phyloP scores from a whole-genome alignment of 768 basidiomycete genomes.

The Coprinellus micaceus region DNA sequence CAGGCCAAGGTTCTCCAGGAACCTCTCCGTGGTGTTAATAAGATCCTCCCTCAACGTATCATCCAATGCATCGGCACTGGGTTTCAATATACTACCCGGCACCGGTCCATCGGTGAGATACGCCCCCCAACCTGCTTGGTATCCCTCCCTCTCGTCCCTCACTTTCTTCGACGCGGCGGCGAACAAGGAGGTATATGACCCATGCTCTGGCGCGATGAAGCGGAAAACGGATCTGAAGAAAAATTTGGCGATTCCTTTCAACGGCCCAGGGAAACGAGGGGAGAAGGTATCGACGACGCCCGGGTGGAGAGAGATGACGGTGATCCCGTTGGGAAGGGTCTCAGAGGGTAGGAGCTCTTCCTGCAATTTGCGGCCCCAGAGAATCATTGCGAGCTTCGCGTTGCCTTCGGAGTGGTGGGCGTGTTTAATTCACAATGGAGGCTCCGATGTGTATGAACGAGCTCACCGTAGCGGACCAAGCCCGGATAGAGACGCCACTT shows the following conservation, averaged over 20 bases:
- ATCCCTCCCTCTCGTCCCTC: conserved; percentile 17
- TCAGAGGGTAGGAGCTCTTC: conserved; percentile 18
- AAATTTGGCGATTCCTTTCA: conserved; percentile 10
- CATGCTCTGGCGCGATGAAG: conserved; percentile 22
- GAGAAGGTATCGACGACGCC: conserved; percentile 32
- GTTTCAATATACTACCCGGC: conserved; percentile 21
- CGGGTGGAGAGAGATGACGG: conserved; percentile 26
- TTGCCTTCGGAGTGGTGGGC: conserved; percentile 28
- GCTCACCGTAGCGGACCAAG: conserved; percentile 30
- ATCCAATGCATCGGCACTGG: conserved; percentile 25
- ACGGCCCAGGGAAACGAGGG: conserved; percentile 3
- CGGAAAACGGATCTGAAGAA: conserved; percentile 9
- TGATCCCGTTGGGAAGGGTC: background rate
- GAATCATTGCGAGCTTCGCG: conserved; percentile 50
- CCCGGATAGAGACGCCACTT: conserved; percentile 17
- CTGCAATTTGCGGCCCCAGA: conserved; percentile 51
- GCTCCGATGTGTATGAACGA: background rate
- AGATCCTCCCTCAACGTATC: conserved; percentile 35
- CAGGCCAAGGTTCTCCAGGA: conserved; percentile 23
- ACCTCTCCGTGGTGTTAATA: conserved; percentile 32
- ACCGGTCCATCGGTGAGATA: conserved; percentile 31
- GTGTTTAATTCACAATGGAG: background rate
- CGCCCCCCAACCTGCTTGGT: conserved; percentile 32
- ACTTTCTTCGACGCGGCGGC: conserved; percentile 37
- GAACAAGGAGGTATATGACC: conserved; percentile 34